Evolutionary conservation across 202 grass and related monocot species (phyloP).

Genomic region (Eragrostis tef): DNA sequence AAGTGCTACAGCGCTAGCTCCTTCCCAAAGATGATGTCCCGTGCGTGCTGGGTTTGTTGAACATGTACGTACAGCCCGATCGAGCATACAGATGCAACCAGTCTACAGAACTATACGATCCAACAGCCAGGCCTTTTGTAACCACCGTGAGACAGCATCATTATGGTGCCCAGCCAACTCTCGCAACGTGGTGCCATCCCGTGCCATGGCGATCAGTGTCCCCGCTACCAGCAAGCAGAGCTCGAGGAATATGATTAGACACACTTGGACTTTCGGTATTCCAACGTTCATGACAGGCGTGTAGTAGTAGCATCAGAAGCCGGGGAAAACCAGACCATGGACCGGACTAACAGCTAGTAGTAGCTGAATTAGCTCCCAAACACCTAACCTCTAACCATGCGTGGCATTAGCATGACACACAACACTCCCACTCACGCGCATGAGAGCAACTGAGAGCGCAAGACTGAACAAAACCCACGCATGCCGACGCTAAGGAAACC

Average conservation of each 20-base stretch:
- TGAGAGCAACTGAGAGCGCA: too few relatives aligned
- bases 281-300: neutral
- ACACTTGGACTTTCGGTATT: neutral
- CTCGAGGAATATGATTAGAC: neutral
- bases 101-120: neutral
- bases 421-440: too few relatives aligned
- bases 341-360: too few relatives aligned
- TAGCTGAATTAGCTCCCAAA: too few relatives aligned
- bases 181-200: constrained; percentile 6
- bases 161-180: constrained; percentile 35
- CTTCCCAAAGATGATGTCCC: neutral
- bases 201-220: neutral
- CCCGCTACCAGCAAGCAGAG: neutral
- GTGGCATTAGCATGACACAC: too few relatives aligned
- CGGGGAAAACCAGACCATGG: neutral
- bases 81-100: neutral
- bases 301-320: neutral
- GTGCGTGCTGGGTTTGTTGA: neutral
- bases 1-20: neutral
- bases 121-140: neutral
- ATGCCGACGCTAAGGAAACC: neutral
- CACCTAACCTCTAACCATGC: too few relatives aligned
- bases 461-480: neutral
- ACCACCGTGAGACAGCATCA: constrained; percentile 41
- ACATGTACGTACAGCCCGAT: neutral